A percentile compares a stretch with the other conserved stretches of the same genome.
Conservation (phyloP, 2,329 filamentous ascomycete genomes). For the Verticillium nubilum region DNA sequence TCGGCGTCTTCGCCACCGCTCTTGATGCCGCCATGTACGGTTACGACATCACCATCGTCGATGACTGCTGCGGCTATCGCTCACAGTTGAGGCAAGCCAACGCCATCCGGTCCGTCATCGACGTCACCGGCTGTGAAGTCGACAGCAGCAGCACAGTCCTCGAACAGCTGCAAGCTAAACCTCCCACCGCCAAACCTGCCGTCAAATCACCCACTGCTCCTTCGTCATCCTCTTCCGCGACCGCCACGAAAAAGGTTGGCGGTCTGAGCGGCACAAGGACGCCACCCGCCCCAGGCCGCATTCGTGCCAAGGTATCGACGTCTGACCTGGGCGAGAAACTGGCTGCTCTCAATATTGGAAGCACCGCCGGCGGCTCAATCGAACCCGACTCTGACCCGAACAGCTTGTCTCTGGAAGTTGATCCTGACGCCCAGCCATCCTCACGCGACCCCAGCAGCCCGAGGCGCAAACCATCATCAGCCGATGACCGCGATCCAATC, state of each 20-base stretch:
- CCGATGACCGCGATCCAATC: background rate
- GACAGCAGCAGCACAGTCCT: slow-evolving; percentile 24
- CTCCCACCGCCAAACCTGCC: background rate
- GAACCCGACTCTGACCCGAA: background rate
- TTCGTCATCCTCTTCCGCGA: background rate
- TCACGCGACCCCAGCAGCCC: background rate
- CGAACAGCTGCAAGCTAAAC: slow-evolving; percentile 11
- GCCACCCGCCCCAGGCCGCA: slow-evolving; percentile 10
- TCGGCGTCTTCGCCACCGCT: slow-evolving; percentile 86
- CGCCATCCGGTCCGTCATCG: slow-evolving; percentile 65
- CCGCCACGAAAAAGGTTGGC: slow-evolving; percentile 5
- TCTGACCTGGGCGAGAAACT: slow-evolving; percentile 5
- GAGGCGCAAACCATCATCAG: background rate
- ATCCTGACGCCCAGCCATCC: slow-evolving; percentile 6
- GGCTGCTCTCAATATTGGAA: slow-evolving; percentile 6
- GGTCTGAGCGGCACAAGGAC: background rate
- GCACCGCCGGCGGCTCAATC: background rate
- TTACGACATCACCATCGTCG: slow-evolving; percentile 77
- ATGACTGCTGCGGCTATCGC: slow-evolving; percentile 84
- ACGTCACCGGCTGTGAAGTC: slow-evolving; percentile 71
- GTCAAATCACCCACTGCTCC: background rate
- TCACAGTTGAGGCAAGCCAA: slow-evolving; percentile 62
- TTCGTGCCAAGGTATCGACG: background rate
- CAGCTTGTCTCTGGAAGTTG: slow-evolving; percentile 6
- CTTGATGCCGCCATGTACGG: slow-evolving; percentile 86